A percentile compares a stretch with the other conserved stretches of the same genome.
phyloP scores from a whole-genome alignment of 805 yeast genomes.

The Scheffersomyces lignosus region DNA sequence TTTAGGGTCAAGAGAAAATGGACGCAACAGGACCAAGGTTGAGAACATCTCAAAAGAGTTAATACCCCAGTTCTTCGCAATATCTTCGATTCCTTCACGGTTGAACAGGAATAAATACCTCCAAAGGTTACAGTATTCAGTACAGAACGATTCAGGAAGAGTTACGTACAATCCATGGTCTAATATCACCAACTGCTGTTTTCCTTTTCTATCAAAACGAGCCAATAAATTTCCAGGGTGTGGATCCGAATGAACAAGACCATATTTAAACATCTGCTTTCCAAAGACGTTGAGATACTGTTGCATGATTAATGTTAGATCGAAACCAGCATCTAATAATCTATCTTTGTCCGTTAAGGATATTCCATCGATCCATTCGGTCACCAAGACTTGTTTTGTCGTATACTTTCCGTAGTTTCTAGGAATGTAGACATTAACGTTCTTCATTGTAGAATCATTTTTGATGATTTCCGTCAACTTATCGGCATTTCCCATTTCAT shows the following conservation, averaged over 20 bases:
- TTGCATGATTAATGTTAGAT: slow-evolving; percentile 44
- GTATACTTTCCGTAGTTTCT: slow-evolving; percentile 45
- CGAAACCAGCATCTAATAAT: slow-evolving; percentile 40
- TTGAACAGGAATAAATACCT: slow-evolving; percentile 56
- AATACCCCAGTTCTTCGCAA: slow-evolving; percentile 68
- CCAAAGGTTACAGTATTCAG: slow-evolving; percentile 65
- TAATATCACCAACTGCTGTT: slow-evolving; percentile 62
- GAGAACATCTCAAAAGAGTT: slow-evolving; percentile 63
- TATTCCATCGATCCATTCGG: slow-evolving; percentile 80
- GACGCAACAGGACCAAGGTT: slow-evolving; percentile 52
- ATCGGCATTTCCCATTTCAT: slow-evolving; percentile 56
- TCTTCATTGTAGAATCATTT: slow-evolving; percentile 40
- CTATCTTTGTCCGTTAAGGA: slow-evolving; percentile 48
- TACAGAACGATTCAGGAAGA: slow-evolving; percentile 50
- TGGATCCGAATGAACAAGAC: slow-evolving; percentile 72
- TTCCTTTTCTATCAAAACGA: slow-evolving; percentile 33
- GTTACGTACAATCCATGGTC: slow-evolving; percentile 75
- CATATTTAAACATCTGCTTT: slow-evolving; percentile 64
- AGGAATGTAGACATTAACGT: slow-evolving; percentile 56
- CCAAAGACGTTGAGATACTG: slow-evolving; percentile 53
- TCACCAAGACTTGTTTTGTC: slow-evolving; percentile 52
- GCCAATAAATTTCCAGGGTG: slow-evolving; percentile 79
- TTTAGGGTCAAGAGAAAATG: slow-evolving; percentile 21
- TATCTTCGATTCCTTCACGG: slow-evolving; percentile 42
- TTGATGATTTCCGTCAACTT: slow-evolving; percentile 37